Conservation (phyloP, 75 land plant genomes). For the Picea sitchensis region DNA sequence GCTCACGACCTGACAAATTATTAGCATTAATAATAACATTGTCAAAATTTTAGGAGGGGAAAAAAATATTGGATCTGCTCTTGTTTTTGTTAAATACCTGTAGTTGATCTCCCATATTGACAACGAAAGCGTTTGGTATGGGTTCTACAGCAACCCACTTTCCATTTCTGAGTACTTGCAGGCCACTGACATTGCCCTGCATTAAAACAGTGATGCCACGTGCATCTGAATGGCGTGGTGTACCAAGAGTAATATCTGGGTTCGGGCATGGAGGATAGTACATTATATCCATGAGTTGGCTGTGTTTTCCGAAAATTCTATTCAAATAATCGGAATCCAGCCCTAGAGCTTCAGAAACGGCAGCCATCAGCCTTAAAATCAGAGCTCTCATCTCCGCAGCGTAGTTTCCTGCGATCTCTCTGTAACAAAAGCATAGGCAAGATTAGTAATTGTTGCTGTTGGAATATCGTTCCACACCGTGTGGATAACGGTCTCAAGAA, state of each 20-base stretch:
- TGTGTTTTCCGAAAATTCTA: conserved; percentile 38
- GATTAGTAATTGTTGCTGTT: too few species aligned
- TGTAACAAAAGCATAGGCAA: too few species aligned
- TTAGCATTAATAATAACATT: too few species aligned
- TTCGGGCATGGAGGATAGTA: conserved; percentile 71
- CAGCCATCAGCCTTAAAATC: conserved; percentile 23
- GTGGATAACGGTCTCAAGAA: too few species aligned
- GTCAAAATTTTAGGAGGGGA: too few species aligned
- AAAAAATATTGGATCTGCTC: too few species aligned
- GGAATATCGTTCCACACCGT: too few species aligned
- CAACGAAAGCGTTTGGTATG: conserved; percentile 43
- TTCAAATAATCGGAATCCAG: conserved; percentile 25
- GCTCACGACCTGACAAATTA: too few species aligned
- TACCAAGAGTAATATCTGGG: conserved; percentile 58
- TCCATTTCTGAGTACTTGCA: conserved; percentile 38
- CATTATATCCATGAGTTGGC: conserved; percentile 52
- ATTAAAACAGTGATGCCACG: conserved; percentile 50
- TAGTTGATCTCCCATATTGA: conserved; percentile 21
- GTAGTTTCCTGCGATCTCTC: too few species aligned
- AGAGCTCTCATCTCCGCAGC: neutral
- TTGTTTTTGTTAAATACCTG: too few species aligned
- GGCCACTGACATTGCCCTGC: conserved; percentile 45
- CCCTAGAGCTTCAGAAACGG: conserved; percentile 54
- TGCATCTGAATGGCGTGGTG: conserved; percentile 55
- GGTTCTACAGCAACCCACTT: conserved; percentile 48